Base-by-base conservation (phyloP, 208 protist species). In the Herpetomonas muscarum region DNA sequence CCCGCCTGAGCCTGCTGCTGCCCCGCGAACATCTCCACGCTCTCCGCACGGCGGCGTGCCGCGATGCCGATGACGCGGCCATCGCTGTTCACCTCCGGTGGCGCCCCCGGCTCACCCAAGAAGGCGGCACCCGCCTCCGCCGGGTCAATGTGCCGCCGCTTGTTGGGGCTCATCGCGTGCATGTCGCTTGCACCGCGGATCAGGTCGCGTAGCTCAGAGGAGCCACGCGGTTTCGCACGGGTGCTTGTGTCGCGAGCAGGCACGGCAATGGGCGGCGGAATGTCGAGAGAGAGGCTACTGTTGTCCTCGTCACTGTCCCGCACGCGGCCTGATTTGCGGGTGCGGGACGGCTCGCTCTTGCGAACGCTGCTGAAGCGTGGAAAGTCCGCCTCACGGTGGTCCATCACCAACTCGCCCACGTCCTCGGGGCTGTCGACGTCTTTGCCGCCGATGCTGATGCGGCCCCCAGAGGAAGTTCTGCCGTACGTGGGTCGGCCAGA, bases 1-100 rank as follows among this genome's bases (percentile, higher is more conserved):
- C 52, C 67, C 36, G 62, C 37, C 39, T 76, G 56, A 3, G 34
- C 31, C 24, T 3, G 24, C 19, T 32, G 37, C 47, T 49, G 19
- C 59, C 41, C 44, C 55, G 59, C 12, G 47, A 66, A 59, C 64
- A 67, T 67, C 42, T 79, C 64, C 5, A 81, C 68, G 50, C 81
- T 81, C 55, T 74, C 81, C 22, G 76, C 74, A 19, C 76, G 79
- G n/a, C 74, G 71, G 26, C 79, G 67, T 2, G 82, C 86, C 3
- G 86, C 82, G 46, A 90, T 90, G 55, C 82, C 86, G 44, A 93
- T 79, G 49, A 90, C 83, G 34, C 61, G 57, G 2, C 81, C 86
- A 12, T 63, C 62, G 13, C 71, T 68, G 61, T 90, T 93, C 50
- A 60, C 67, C 51, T 69, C 31, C 19, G 62, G 70, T 1, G 68